phyloP scores from a whole-genome alignment of 257 asterid species.

The Fraxinus cuspidata region DNA sequence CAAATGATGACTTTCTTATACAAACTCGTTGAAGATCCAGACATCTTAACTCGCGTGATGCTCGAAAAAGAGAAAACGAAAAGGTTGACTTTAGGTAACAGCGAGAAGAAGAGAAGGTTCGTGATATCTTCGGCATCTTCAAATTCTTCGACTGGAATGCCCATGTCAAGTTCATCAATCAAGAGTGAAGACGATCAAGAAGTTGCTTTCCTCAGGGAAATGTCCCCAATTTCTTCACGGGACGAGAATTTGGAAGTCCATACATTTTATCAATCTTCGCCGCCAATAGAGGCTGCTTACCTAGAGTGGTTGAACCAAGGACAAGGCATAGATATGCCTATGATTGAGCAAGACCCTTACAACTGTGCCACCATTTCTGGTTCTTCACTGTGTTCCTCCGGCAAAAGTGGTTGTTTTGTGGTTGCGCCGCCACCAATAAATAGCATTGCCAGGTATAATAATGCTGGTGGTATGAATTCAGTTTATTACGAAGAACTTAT shows the following conservation, averaged over 20 bases:
- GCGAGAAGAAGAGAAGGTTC: constrained; percentile 54
- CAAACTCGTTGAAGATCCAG: constrained; percentile 73
- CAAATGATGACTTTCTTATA: constrained; percentile 83
- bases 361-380: constrained; percentile 19
- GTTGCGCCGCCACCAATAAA: constrained; percentile 21
- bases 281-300: constrained; percentile 33
- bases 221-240: constrained; percentile 44
- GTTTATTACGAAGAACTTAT: constrained; percentile 32
- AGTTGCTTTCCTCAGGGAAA: constrained; percentile 15
- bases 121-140: constrained; percentile 35
- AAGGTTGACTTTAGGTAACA: constrained; percentile 14
- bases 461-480: constrained; percentile 21
- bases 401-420: constrained; percentile 24
- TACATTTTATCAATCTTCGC: constrained; percentile 34
- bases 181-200: constrained; percentile 63
- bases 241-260: constrained; percentile 36
- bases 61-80: constrained; percentile 47
- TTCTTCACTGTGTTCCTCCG: constrained; percentile 31
- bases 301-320: constrained; percentile 38
- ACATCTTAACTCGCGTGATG: constrained; percentile 59
- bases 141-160: constrained; percentile 46
- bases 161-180: constrained; percentile 37
- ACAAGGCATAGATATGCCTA: constrained; percentile 21
- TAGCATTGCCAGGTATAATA: constrained; percentile 13
- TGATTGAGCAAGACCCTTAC: constrained; percentile 23